A percentile compares a stretch with the other conserved stretches of the same genome.
Conservation (phyloP, 148 eudicot genomes). For the Silene uniflora region DNA sequence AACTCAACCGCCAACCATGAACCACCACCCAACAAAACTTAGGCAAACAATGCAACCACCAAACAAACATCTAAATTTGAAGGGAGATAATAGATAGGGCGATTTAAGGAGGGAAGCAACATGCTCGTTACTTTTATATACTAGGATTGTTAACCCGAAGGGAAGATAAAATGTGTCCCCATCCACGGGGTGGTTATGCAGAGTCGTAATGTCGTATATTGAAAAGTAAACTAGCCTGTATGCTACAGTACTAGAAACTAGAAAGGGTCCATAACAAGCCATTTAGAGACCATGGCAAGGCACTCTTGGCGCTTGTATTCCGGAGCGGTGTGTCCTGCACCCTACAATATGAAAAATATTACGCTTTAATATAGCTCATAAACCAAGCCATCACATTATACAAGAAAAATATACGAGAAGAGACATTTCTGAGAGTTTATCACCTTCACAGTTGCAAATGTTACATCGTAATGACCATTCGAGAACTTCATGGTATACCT, state of each 20-base stretch:
- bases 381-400: not conserved
- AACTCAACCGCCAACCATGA: no score
- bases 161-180: not conserved
- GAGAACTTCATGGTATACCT: slow-evolving; percentile 29
- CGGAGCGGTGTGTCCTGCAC: slow-evolving; percentile 58
- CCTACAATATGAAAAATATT: slow-evolving; percentile 23
- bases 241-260: not conserved
- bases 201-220: no score
- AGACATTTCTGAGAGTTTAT: not conserved
- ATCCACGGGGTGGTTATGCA: not conserved
- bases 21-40: no score
- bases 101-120: not conserved
- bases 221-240: no score
- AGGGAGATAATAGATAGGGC: not conserved
- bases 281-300: slow-evolving; percentile 36
- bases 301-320: slow-evolving; percentile 46
- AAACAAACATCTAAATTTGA: not conserved
- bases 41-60: no score
- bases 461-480: slow-evolving; percentile 24
- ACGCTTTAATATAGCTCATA: not conserved
- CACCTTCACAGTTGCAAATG: slow-evolving; percentile 37
- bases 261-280: slow-evolving; percentile 36
- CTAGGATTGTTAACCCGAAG: not conserved
- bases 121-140: not conserved
- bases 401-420: not conserved